Evolutionary conservation across 2,329 filamentous ascomycete genomes (phyloP), one percentile per base, ranked within the genome.

Genomic region (Bipolaris cookei): DNA sequence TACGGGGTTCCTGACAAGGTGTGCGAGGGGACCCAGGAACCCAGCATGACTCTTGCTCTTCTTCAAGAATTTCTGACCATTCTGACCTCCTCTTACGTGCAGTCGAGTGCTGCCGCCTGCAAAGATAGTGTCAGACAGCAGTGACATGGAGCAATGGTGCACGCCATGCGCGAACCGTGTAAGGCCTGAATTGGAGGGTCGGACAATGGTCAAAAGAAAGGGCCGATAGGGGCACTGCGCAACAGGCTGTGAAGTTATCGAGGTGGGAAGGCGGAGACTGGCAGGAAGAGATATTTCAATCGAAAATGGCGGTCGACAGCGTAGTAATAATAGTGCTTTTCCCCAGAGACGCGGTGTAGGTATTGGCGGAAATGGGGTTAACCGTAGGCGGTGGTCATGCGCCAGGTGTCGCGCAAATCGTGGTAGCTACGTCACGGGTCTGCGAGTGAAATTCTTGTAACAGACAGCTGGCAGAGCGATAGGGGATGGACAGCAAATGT

Each of bases 111-210:
- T 71, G 53, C 70, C 68, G 61, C 61, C 59, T 45, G 72, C 63
- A 35, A 77, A 65, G 1, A 74, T 58, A 32, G 74, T 70, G 63
- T 76, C 73, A 56, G 65, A 69, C 62, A 76, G 62, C 60, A 77
- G 68, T 55, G 74, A 75, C 74, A 77, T 77, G 49, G 63, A 64
- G 62, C 64, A 52, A 50, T 49, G 58, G 45, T 46, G 65, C 58
- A 58, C 66, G 72, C 74, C 74, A 76, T 76, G 66, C 72, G 69
- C 70, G 44, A 61, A 53, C 45, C 64, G 28, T 47, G 49, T 45
- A 51, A 58, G 48, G 61, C 43, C 47, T 54, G 52, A 21, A 46
- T 16, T 49, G 64, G 62, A 57, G 54, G 61, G 63, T 62, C 61
- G 59, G 51, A 39, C 39, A 54, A 34, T 42, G 23, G 34, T 43